phyloP scores from a whole-genome alignment of 192 early-diverging fungal species.

The Linderina pennispora region DNA sequence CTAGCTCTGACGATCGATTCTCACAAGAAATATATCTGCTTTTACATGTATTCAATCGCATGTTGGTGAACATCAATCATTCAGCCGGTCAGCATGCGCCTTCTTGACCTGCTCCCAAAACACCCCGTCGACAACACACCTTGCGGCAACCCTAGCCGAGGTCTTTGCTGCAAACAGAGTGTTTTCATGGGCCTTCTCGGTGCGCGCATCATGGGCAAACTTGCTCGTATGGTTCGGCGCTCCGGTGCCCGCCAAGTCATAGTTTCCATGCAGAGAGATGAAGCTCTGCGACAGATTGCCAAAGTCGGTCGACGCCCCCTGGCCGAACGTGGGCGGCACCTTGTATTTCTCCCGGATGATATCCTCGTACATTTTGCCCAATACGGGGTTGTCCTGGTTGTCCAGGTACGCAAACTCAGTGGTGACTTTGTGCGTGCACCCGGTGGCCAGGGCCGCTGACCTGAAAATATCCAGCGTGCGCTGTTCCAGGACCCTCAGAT shows the following conservation, averaged over 20 bases:
- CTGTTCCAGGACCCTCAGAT: slow-evolving; percentile 46
- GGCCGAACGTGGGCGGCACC: slow-evolving; percentile 7
- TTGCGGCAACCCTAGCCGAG: slow-evolving; percentile 38
- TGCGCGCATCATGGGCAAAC: slow-evolving; percentile 55
- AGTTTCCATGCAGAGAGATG: slow-evolving; percentile 51
- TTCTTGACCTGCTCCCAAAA: slow-evolving; percentile 44
- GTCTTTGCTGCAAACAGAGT: slow-evolving; percentile 51
- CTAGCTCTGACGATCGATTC: too few relatives aligned
- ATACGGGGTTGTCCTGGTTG: slow-evolving; percentile 45
- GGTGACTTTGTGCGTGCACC: slow-evolving; percentile 54
- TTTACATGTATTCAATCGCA: too few relatives aligned
- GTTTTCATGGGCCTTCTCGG: slow-evolving; percentile 50
- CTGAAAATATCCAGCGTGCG: slow-evolving; percentile 53
- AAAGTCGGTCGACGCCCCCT: slow-evolving; percentile 63
- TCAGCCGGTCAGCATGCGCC: slow-evolving; percentile 1
- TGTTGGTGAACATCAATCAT: too few relatives aligned
- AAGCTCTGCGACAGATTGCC: slow-evolving; percentile 65
- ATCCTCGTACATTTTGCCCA: slow-evolving; percentile 45
- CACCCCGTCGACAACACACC: slow-evolving; percentile 40
- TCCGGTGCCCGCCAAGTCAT: slow-evolving; percentile 46
- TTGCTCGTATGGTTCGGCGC: slow-evolving; percentile 57
- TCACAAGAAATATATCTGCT: too few relatives aligned
- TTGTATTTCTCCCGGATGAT: slow-evolving; percentile 32
- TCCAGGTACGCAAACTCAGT: slow-evolving; percentile 53
- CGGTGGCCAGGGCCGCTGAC: slow-evolving; percentile 62